Base-by-base conservation (phyloP, 352 stramenopile genomes). In the Aphanomyces stellatus region DNA sequence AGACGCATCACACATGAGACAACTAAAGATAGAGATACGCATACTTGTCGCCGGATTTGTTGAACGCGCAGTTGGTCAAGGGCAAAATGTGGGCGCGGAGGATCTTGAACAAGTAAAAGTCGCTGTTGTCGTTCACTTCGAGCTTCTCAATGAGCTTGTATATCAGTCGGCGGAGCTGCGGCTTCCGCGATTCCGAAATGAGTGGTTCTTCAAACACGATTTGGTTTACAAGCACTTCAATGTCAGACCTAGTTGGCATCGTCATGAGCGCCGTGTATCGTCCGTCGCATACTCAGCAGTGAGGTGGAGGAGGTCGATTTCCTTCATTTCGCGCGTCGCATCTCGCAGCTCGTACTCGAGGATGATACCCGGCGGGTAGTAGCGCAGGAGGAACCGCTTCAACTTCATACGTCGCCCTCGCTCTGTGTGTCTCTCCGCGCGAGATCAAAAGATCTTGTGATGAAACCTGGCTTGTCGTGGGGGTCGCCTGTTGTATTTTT, bases 41-140 rank as follows among this genome's bases (percentile, higher is more conserved):
- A 41, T 74, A 93, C 81, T 98, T 97, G 80, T 98, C 93, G 49
- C 93, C 94, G 8, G 82, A 94, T 70, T 98, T 98, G 86, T 98
- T 98, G 77, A 98, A 98, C 25, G 92, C 94, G 65, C 94, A 98
- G 73, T 98, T 98, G 28, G 93, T 98, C 51, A 98, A 74, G 27
- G 93, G 93, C 49, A 98, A 73, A 46, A 98, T 98, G 73, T 98
- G 94, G 17, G 93, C 92, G 15, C 91, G 77, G 37, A 98, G 74
- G 72, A 98, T 98, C 80, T 98, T 98, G 76, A 98, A 98, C 6
- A 98, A 74, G 72, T 98, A 98, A 60, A 98, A 98, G 69, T 98
- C 93, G 69, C 88, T 93, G 72, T 77, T 96, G 66, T 97, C 91
- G 71, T 97, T 97, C 53, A 84, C 83, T 60, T 98, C 90, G 15